Conservation (phyloP, 2,329 filamentous ascomycete genomes). For the Setomelanomma holmii region DNA sequence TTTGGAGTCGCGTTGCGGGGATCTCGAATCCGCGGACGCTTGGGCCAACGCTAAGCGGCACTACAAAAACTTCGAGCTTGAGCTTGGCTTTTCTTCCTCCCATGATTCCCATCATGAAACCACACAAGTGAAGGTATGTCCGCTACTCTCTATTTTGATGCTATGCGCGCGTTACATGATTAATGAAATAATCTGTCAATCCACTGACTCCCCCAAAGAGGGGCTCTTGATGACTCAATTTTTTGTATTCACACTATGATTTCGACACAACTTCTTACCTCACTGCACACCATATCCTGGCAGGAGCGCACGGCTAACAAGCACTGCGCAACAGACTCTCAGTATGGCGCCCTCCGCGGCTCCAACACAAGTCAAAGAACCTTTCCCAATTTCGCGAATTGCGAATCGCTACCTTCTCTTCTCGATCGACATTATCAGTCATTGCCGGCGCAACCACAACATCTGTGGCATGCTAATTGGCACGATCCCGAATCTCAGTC, state of each 20-base stretch:
- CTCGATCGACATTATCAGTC: slow-evolving; percentile 79
- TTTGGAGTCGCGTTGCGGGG: slow-evolving; percentile 16
- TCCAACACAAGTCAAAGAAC: slow-evolving; percentile 53
- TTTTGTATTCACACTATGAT: slow-evolving; percentile 52
- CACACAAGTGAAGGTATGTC: slow-evolving; percentile 46
- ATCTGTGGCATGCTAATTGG: slow-evolving; percentile 88
- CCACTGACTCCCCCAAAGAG: slow-evolving; percentile 67
- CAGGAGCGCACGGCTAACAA: slow-evolving; percentile 25
- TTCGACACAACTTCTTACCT: slow-evolving; percentile 16
- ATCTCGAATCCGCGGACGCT: slow-evolving; percentile 1
- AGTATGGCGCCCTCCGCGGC: slow-evolving; percentile 41
- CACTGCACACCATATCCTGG: slow-evolving; percentile 6
- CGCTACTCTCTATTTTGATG: slow-evolving; percentile 1
- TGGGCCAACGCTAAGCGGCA: slow-evolving; percentile 20
- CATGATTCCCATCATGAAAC: slow-evolving; percentile 40
- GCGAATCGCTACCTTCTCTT: slow-evolving; percentile 87
- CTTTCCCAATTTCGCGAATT: slow-evolving; percentile 81
- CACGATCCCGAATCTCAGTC: slow-evolving; percentile 87
- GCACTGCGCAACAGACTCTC: slow-evolving; percentile 19
- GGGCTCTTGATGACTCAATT: slow-evolving; percentile 60
- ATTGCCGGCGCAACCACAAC: slow-evolving; percentile 79
- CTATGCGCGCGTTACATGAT: slow-evolving; percentile 53
- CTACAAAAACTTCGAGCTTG: slow-evolving; percentile 27
- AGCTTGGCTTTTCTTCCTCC: slow-evolving; percentile 15
- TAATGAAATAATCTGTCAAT: slow-evolving; percentile 85